Base-by-base conservation (phyloP, 2,329 filamentous ascomycete species). In the Aspergillus unguis region DNA sequence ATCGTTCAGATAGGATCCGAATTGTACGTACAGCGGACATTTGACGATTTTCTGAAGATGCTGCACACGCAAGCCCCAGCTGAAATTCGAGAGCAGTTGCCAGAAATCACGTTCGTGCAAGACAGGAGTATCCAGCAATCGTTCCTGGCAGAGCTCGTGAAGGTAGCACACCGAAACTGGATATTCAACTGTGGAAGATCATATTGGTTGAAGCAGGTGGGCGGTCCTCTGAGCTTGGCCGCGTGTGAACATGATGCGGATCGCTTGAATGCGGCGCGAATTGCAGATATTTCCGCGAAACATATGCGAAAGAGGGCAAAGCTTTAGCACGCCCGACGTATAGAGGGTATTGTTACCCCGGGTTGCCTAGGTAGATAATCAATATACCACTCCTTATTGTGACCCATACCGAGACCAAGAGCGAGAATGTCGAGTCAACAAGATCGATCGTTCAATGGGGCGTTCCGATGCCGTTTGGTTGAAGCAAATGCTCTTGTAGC, bases 111-210 rank as follows among this genome's bases (percentile, higher is more conserved):
- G 4, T 69, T 68, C 33, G 67, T 66, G 6, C 54, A 67, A 37
- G 65, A 68, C 33, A 56, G 43, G n/a, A 57, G 37, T 45, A 59
- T 48, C 4, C 61, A 58, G 5, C 66, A 69, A 41, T 63, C 62
- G 9, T 62, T 67, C 28, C 58, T 69, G 29, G 66, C 66, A 4
- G 66, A 69, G 41, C 53, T 69, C 43, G 65, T 69, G n/a, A 63
- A 60, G 43, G 65, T 67, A 6, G 63, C 61, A 9, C 66, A 64
- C 9, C 61, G 66, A 1, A 64, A 68, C 46, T 69, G 66, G 66
- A 4, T 61, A 6, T 69, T 69, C 50, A 64, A 69, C 45, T 69
- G 66, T 44, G 62, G 66, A 7, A 56, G 63, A 32, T 68, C 65
- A 6, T 68, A 67, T 45, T 69, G 66, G 66, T 43, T 69, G 38